Evolutionary conservation across 768 basidiomycete genomes (phyloP), one percentile per base, ranked within the genome.

Genomic region (Phlebiopsis gigantea): DNA sequence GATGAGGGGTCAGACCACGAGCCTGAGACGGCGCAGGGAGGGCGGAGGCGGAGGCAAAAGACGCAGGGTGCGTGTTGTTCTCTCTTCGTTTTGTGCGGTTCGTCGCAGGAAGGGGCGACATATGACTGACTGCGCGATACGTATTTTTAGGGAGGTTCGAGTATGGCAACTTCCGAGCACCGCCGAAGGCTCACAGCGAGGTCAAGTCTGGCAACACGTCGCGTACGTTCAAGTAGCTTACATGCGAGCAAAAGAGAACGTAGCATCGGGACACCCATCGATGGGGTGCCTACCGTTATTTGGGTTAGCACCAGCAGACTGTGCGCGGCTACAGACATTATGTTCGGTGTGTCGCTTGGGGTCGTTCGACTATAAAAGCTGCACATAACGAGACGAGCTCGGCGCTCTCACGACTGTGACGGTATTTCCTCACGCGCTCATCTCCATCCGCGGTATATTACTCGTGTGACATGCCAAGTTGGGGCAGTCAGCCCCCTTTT

Each of bases 181-280:
- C 84, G 21, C 87, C 85, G 0, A 81, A 78, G 65, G 84, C 84
- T 29, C 74, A 82, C 56, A 81, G 81, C 59, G 84, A 88, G 59
- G 63, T 85, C 51, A 86, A 79, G 69, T 78, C 80, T 57, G 87
- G 87, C 46, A 88, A 89, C 67, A 80, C 81, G 71, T 85, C 87
- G 39, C 73, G 76, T 72, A 86, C 85, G 19, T 88, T 88, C 74
- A 84, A 77, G 72, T 77, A 77, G 45, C 19, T n/a, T n/a, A n/a
- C n/a, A 17, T 39, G 34, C 34, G 8, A 39, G 12, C 12, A n/a
- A n/a, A 39, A 9, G 34, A 39, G 34, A 39, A 17, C 34, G 17
- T 39, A 17, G 8, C 34, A 12, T 39, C 8, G 4, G n/a, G n/a
- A n/a, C n/a, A n/a, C n/a, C n/a, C 44, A 45, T 45, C 19, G 44